phyloP scores from a whole-genome alignment of 805 yeast species.

The Zygosaccharomyces kombuchaensis region DNA sequence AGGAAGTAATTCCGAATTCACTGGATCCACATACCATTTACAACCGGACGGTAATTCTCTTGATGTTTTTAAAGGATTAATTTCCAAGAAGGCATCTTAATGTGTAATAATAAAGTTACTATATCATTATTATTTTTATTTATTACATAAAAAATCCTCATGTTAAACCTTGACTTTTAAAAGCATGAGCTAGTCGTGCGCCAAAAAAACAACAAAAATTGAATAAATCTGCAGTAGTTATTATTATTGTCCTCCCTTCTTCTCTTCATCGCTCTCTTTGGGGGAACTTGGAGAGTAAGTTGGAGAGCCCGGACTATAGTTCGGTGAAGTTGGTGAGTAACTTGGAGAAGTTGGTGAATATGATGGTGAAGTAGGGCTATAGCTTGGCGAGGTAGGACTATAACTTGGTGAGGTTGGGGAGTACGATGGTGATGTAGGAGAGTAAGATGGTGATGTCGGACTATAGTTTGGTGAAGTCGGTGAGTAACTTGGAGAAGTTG shows the following conservation, averaged over 20 bases:
- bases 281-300: constrained; percentile 44
- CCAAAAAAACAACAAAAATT: constrained; percentile 1
- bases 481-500: constrained; percentile 53
- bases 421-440: constrained; percentile 58
- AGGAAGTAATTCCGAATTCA: constrained; percentile 38
- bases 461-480: constrained; percentile 51
- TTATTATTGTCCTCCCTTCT: constrained; percentile 9
- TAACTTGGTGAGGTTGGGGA: constrained; percentile 44
- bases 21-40: constrained; percentile 58
- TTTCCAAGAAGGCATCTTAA: constrained; percentile 49
- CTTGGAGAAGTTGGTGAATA: constrained; percentile 74
- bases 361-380: constrained; percentile 36
- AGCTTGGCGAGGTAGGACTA: constrained; percentile 43
- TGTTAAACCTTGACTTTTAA: constrained; percentile 3
- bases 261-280: constrained; percentile 18
- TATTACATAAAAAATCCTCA: constrained; percentile 2
- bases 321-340: constrained; percentile 42
- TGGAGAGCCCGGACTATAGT: constrained; percentile 72
- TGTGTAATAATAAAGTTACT: not conserved
- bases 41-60: constrained; percentile 98
- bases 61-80: constrained; percentile 87
- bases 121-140: constrained; percentile 4
- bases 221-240: constrained; percentile 1
- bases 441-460: constrained; percentile 60
- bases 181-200: constrained; percentile 3